Percentiles rank a stretch among this genome's conserved stretches.
These are phyloP conservation scores for Olyra latifolia DNA, from an alignment of 176 grass and related monocot species.

Conservation along the genomic window DNA sequence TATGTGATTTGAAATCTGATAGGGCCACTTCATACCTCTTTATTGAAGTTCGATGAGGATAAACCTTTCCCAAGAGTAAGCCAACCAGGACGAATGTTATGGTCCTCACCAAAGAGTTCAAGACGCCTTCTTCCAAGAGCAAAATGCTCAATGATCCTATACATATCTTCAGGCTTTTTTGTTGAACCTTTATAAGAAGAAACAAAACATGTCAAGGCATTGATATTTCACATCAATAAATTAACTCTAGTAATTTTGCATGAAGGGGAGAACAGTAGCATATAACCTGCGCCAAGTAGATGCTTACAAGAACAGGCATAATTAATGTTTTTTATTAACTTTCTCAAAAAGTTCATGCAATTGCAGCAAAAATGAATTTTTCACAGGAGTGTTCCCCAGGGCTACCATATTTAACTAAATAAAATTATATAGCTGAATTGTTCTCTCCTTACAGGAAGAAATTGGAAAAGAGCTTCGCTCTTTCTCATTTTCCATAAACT, in stretches of 20 bases:
- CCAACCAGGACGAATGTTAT: constrained; percentile 85
- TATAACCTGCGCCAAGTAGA: not conserved
- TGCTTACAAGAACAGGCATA: not conserved
- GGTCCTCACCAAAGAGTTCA: constrained; percentile 89
- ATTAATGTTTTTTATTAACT: not conserved
- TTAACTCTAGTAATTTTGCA: not conserved
- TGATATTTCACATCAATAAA: not conserved
- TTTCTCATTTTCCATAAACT: not conserved
- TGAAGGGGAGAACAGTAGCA: not conserved
- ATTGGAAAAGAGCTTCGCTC: not conserved
- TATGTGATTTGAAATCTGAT: not conserved
- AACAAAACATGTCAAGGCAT: not conserved
- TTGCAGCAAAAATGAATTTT: not conserved
- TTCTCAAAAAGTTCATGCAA: not conserved
- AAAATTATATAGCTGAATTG: not conserved
- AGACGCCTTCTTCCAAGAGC: constrained; percentile 79
- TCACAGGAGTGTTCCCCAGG: not conserved
- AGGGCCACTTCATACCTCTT: constrained; percentile 57
- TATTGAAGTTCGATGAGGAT: constrained; percentile 85
- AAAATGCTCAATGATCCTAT: constrained; percentile 94
- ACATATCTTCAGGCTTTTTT: constrained; percentile 91
- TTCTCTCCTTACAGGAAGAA: not conserved
- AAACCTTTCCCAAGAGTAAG: constrained; percentile 81
- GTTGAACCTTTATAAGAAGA: constrained; percentile 52
- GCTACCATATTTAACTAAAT: not conserved